Evolutionary conservation across 495 filamentous ascomycete genomes (phyloP), one percentile per base, ranked within the genome.

Genomic region (Aspergillus saccharolyticus): DNA sequence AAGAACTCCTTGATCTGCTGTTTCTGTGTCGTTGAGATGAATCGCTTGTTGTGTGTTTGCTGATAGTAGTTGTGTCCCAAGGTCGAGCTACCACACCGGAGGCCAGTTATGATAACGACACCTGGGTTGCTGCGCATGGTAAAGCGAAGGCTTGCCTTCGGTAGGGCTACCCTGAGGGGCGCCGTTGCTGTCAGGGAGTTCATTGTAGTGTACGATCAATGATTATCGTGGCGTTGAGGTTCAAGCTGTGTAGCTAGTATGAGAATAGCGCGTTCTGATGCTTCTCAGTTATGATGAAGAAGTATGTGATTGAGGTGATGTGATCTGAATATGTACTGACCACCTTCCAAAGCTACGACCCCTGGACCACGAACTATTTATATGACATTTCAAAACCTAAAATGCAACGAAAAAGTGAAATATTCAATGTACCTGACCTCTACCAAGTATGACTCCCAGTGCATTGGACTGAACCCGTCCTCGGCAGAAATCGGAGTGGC

Each of bases 1-100:
- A 78, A 77, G 56, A 60, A 76, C 15, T 76, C 73, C 42, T 71
- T 73, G 57, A 67, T 72, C 21, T 70, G 62, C 7, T 64, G 58
- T 25, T 73, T 60, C 4, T 63, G 65, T 7, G 72, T 72, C 4
- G 73, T 77, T 4, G 71, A 73, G 21, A 76, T 75, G 22, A 59
- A 61, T n/a, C 70, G 67, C 43, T 71, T 74, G 10, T 62, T 55
- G 16, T 62, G 45, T 18, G 55, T 49, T 16, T 53, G 53, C n/a
- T 55, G 57, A 9, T 42, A 48, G 24, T 56, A 63, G 20, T 19
- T 66, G 48, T 42, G 65, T 42, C 39, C 50, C 25, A 59, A 43
- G 42, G 54, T 57, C 24, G 71, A 49, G 42, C 56, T 58, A 21
- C 60, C 53, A 17, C 57, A 54, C 33, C 52, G 65, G 46, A 66